Conservation (phyloP, 345 rosid species). For the Acer campestre region DNA sequence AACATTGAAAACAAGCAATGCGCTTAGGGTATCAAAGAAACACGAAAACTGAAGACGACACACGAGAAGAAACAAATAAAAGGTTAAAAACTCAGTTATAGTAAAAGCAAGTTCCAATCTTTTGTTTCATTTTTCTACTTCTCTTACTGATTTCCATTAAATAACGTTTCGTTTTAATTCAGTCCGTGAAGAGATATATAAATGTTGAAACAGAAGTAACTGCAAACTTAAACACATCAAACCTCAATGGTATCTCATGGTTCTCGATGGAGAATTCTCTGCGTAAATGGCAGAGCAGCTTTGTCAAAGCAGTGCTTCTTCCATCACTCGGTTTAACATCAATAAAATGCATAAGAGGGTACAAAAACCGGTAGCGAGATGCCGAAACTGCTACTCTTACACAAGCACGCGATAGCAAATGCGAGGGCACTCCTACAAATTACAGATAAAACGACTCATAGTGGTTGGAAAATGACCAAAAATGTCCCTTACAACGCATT, state of each 20-base stretch:
- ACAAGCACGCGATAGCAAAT: constrained; percentile 47
- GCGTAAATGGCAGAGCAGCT: constrained; percentile 51
- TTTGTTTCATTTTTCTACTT: background rate
- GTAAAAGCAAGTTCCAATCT: background rate
- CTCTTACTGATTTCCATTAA: background rate
- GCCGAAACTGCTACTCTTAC: constrained; percentile 52
- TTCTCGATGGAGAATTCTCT: constrained; percentile 37
- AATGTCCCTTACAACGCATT: background rate
- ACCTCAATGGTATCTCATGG: constrained; percentile 63
- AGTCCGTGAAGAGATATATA: background rate
- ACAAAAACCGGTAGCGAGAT: constrained; percentile 33
- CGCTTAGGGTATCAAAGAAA: background rate
- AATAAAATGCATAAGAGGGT: constrained; percentile 12
- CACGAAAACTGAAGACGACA: background rate
- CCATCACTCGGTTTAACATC: constrained; percentile 29
- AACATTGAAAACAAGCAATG: background rate
- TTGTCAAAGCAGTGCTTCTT: constrained; percentile 35
- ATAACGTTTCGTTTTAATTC: background rate
- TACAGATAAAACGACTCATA: background rate
- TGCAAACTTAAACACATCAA: constrained; percentile 17
- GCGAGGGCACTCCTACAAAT: constrained; percentile 44
- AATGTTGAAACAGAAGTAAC: background rate
- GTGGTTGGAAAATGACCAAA: background rate
- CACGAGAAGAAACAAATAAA: background rate
- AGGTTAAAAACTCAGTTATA: background rate